Base-by-base conservation (phyloP, 768 basidiomycete genomes). In the Galerina marginata region DNA sequence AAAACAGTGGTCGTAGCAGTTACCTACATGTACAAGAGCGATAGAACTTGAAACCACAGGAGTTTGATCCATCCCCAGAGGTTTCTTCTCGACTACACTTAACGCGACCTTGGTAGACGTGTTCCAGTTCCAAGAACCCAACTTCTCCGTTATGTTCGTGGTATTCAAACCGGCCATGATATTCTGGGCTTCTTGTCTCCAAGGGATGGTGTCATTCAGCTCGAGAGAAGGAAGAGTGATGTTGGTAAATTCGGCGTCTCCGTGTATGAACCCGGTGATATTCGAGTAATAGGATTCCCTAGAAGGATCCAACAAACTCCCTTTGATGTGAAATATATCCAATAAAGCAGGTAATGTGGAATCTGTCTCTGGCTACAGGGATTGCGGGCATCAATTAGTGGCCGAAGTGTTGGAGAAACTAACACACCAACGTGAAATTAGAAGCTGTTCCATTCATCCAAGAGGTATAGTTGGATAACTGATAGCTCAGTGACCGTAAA, bases 241-340 rank as follows among this genome's bases (percentile, higher is more conserved):
- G 68, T 93, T 94, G 67, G 86, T 79, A 66, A 85, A 84, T 40
- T 77, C 75, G 12, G 85, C 72, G 45, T 84, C 75, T 3, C 90
- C 91, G 55, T 86, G 87, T 59, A 91, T 81, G 70, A 91, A 93
- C 6, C 92, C 93, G 14, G 92, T 92, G 45, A 90, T 80, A 69
- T 95, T 95, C 4, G 78, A 72, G 65, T 87, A 91, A 69, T 92
- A 93, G 0, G 91, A 88, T 20, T 76, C 77, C 38, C 66, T 56
- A 16, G 66, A 60, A 4, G 83, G 79, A 62, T 86, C 80, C 4
- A 89, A 71, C 39, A 68, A 66, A 4, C 70, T 72, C 5, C 82
- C 82, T 50, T 76, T 70, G 1, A 84, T 72, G 40, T 84, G 65
- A 59, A 90, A 81, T 25, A 74, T 71, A 20, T 82, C 75, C 29